Evolutionary conservation across 2,329 filamentous ascomycete genomes (phyloP), one percentile per base, ranked within the genome.

Genomic region (Stemphylium lycopersici): DNA sequence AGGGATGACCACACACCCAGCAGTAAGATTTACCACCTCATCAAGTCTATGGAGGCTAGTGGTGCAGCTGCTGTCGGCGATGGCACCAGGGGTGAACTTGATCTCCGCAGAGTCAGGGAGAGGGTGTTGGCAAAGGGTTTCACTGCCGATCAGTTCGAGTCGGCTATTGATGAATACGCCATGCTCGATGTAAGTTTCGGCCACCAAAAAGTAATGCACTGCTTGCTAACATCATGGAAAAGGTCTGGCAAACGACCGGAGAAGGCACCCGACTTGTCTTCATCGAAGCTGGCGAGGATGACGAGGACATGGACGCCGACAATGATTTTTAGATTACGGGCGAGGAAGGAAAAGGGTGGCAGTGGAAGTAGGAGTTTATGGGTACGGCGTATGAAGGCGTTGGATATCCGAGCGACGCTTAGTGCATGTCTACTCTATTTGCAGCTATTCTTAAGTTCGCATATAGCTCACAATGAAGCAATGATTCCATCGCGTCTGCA

Each of bases 51-150:
- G 78, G 88, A 91, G 40, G 93, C 96, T 68, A 88, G 87, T 48
- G 93, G 93, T 52, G 91, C 92, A 48, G 87, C 86, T 40, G 86
- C 86, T 52, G 92, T 93, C 65, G 87, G 90, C 37, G 87, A 91
- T 41, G 91, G 90, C 24, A 82, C 71, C 73, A 65, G 84, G 65
- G 80, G 90, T 16, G 93, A 97, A 76, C 79, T 99, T 67, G 95
- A 89, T 76, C 84, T 99, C 80, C 85, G 90, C 63, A 90, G 91
- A 77, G 91, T 99, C 56, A 86, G 93, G 74, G 93, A 97, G 77
- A 81, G 95, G 62, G 92, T 99, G 26, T 83, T 98, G 67, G 95
- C 93, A 48, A 97, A 96, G 83, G 95, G 95, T 2, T 99, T 97
- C 76, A 99, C 93, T 0, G 89, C 92, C 62, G 91, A 98, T 76